Evolutionary conservation across 768 basidiomycete genomes (phyloP).

Genomic region (Auricularia auricula-judae): DNA sequence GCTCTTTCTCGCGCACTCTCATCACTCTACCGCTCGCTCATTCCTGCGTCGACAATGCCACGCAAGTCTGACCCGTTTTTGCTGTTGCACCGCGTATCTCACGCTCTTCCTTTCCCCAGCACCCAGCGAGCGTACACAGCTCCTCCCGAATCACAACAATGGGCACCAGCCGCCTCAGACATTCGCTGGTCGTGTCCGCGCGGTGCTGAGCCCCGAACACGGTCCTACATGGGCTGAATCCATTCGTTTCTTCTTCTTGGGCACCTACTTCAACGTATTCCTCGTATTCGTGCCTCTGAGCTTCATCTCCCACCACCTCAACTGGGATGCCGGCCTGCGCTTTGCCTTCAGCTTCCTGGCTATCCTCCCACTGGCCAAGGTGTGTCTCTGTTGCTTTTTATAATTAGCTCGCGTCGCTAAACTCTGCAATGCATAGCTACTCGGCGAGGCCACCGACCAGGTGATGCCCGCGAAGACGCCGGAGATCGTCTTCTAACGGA

Average conservation of each 20-base stretch:
- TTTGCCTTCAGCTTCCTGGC: constrained; percentile 71
- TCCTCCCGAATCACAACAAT: constrained; percentile 33
- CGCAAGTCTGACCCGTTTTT: not conserved
- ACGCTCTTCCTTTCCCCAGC: constrained; percentile 3
- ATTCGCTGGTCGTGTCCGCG: constrained; percentile 22
- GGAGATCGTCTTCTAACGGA: not conserved
- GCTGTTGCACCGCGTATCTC: not conserved
- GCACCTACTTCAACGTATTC: constrained; percentile 63
- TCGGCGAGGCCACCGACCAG: constrained; percentile 77
- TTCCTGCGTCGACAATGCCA: constrained; percentile 1
- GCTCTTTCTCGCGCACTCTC: constrained; percentile 1
- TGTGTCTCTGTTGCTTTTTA: constrained; percentile 19
- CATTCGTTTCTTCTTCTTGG: constrained; percentile 48
- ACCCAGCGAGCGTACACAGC: constrained; percentile 33
- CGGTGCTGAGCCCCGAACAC: constrained; percentile 30
- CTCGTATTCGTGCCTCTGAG: constrained; percentile 74
- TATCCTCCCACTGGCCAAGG: constrained; percentile 82
- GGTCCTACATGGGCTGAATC: constrained; percentile 53
- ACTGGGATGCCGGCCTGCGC: constrained; percentile 69
- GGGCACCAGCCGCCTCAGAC: constrained; percentile 14
- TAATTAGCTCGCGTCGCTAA: not conserved
- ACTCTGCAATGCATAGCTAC: constrained; percentile 31
- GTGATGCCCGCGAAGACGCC: constrained; percentile 30
- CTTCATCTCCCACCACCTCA: constrained; percentile 45
- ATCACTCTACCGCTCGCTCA: constrained; percentile 3